phyloP scores from a whole-genome alignment of 768 basidiomycete genomes.

The Punctularia strigosozonata region DNA sequence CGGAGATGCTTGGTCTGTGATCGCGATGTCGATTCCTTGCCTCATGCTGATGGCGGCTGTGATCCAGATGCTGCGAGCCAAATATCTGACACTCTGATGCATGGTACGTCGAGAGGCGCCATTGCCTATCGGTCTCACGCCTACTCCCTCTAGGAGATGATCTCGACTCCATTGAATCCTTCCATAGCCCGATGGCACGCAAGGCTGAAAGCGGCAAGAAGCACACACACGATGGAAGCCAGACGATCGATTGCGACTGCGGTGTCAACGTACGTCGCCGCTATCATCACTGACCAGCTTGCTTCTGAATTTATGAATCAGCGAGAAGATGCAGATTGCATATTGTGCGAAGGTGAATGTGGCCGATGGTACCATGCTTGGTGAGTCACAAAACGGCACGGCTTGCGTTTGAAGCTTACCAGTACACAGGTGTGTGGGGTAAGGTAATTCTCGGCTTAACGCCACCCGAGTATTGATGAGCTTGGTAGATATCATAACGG shows the following conservation, averaged over 20 bases:
- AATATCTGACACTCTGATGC: too few species aligned
- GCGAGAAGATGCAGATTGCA: constrained; percentile 39
- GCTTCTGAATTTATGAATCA: constrained; percentile 15
- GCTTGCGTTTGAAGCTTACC: not conserved
- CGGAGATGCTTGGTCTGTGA: constrained; percentile 35
- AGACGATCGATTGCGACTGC: constrained; percentile 57
- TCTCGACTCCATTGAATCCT: constrained; percentile 28
- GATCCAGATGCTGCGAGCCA: not conserved
- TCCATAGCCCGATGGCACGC: constrained; percentile 10
- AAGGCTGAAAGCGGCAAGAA: constrained; percentile 2
- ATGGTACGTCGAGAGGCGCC: constrained; percentile 18
- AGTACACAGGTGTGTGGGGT: constrained; percentile 49
- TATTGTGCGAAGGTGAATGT: constrained; percentile 67
- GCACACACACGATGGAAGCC: constrained; percentile 18
- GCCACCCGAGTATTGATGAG: not conserved
- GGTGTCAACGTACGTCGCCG: constrained; percentile 36
- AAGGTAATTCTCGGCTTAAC: constrained; percentile 4
- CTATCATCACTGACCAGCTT: not conserved
- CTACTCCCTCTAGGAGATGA: too few species aligned
- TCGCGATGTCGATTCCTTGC: not conserved
- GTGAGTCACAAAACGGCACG: constrained; percentile 24
- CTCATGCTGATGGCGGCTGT: not conserved
- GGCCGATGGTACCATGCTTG: constrained; percentile 67
- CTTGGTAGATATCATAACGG: constrained; percentile 47
- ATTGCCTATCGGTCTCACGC: not conserved